Conservation (phyloP, 176 grass and related monocot species). For the Aechmea fasciata region DNA sequence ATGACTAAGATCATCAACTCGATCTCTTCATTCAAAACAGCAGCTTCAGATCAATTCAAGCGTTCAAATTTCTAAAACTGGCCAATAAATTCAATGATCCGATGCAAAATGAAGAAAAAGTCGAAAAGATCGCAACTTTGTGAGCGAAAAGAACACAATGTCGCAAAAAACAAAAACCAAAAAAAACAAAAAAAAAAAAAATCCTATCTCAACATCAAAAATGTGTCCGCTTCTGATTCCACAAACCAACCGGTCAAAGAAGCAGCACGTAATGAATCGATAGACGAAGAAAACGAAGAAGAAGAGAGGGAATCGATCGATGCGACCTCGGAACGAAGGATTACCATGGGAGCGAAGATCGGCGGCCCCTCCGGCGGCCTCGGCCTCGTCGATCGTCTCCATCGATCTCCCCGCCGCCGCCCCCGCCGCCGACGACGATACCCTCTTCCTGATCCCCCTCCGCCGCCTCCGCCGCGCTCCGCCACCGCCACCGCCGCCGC, state of each 20-base stretch:
- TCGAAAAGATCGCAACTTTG: too few species aligned
- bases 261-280: neutral
- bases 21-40: too few species aligned
- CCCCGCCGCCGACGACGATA: constrained; percentile 25
- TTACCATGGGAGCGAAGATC: constrained; percentile 41
- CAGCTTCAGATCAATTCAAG: neutral
- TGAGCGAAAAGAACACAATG: too few species aligned
- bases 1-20: too few species aligned
- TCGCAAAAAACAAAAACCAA: too few species aligned
- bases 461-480: constrained; percentile 44
- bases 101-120: neutral
- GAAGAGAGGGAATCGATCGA: neutral
- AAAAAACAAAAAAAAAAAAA: neutral
- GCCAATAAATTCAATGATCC: neutral
- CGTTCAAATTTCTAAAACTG: neutral
- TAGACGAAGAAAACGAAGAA: constrained; percentile 7
- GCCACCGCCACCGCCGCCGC: constrained; percentile 31
- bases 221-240: neutral
- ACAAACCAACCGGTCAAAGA: neutral
- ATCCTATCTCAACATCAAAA: neutral
- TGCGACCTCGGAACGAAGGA: constrained; percentile 48
- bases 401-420: constrained; percentile 30
- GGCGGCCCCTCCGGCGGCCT: constrained; percentile 16
- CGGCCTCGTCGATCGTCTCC: constrained; percentile 83
- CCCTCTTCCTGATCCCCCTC: constrained; percentile 54